phyloP scores from a whole-genome alignment of 176 grass and related monocot genomes.

The Themeda triandra region DNA sequence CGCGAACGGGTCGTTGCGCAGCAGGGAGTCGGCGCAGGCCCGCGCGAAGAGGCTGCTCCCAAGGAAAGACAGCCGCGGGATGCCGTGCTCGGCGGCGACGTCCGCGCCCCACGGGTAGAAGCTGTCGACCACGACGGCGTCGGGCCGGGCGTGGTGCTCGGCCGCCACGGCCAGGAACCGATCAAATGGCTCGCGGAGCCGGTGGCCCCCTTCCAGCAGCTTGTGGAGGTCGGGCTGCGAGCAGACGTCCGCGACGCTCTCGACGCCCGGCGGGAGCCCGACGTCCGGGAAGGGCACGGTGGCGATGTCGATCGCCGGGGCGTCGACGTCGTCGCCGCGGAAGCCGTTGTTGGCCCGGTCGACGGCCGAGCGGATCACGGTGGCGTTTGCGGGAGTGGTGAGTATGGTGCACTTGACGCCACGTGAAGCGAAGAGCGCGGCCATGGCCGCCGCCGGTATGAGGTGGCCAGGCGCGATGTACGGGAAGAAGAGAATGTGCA shows the following conservation, averaged over 20 bases:
- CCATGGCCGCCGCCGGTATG: conserved; percentile 45
- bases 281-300: conserved; percentile 36
- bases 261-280: conserved; percentile 29
- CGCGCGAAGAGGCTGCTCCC: conserved; percentile 34
- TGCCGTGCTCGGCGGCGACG: conserved; percentile 9
- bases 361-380: conserved; percentile 26
- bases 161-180: neutral
- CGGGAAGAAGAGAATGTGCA: conserved; percentile 56
- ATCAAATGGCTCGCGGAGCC: conserved; percentile 26
- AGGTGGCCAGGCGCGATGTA: conserved; percentile 42
- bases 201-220: neutral
- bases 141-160: neutral
- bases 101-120: conserved; percentile 29
- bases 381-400: conserved; percentile 40
- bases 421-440: conserved; percentile 30
- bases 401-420: conserved; percentile 49
- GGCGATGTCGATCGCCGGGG: conserved; percentile 12
- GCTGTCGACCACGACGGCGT: conserved; percentile 31
- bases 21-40: neutral
- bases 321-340: neutral
- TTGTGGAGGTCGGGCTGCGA: neutral
- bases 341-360: conserved; percentile 23
- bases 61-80: conserved; percentile 39
- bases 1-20: neutral
- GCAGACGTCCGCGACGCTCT: neutral